These are phyloP conservation scores for Candida andamanensis DNA, from an alignment of 805 yeast species.

Conservation along the genomic window DNA sequence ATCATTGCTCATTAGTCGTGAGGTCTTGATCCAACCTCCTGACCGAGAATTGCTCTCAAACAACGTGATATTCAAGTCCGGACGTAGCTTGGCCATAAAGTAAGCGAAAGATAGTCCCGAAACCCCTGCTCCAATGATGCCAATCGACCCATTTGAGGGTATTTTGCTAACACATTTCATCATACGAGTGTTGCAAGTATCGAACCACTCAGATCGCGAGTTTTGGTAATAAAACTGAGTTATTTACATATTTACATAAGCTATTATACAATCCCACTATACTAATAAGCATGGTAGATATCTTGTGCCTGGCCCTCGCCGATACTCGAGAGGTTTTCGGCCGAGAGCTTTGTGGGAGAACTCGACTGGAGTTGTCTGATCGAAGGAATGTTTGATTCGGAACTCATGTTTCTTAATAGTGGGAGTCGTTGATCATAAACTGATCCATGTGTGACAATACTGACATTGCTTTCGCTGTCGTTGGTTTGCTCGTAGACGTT, in stretches of 20 bases:
- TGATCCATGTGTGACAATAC: slow-evolving; percentile 12
- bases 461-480: slow-evolving; percentile 13
- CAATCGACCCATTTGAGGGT: slow-evolving; percentile 43
- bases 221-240: too few relatives aligned
- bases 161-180: too few relatives aligned
- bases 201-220: too few relatives aligned
- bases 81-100: slow-evolving; percentile 65
- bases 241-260: too few relatives aligned
- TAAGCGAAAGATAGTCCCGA: slow-evolving; percentile 77
- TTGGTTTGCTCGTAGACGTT: background rate
- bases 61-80: slow-evolving; percentile 63
- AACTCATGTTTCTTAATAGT: slow-evolving; percentile 12
- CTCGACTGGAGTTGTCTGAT: slow-evolving; percentile 6
- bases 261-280: too few relatives aligned
- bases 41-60: slow-evolving; percentile 50
- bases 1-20: slow-evolving; percentile 22
- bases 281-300: slow-evolving; percentile 19
- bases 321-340: slow-evolving; percentile 21
- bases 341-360: slow-evolving; percentile 8
- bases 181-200: too few relatives aligned
- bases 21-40: slow-evolving; percentile 80
- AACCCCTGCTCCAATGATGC: slow-evolving; percentile 83
- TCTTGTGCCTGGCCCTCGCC: slow-evolving; percentile 16
- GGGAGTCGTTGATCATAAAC: slow-evolving; percentile 14
- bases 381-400: slow-evolving; percentile 11